phyloP scores from a whole-genome alignment of 768 basidiomycete species.

The Leccinum subgranulosum region DNA sequence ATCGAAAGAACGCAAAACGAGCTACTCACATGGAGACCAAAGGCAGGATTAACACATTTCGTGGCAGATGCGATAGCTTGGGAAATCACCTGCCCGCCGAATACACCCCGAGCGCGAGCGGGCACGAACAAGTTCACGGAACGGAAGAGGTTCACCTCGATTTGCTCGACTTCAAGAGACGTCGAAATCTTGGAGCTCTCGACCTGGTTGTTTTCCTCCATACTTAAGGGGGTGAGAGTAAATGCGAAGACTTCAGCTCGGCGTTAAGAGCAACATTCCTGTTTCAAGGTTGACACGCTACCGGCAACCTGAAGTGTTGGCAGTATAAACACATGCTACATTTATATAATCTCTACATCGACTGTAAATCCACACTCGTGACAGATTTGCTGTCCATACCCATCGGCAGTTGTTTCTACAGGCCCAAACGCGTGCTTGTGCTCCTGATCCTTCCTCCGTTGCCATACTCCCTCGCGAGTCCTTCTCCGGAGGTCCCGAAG shows the following conservation, averaged over 20 bases:
- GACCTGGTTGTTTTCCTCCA: constrained; percentile 46
- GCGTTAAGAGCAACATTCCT: background rate
- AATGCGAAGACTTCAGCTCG: background rate
- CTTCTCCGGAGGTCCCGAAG: constrained; percentile 78
- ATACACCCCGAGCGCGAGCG: constrained; percentile 63
- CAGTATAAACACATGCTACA: background rate
- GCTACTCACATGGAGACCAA: constrained; percentile 65
- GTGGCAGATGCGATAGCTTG: constrained; percentile 83
- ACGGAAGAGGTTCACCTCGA: constrained; percentile 75
- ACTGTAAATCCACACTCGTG: constrained; percentile 89
- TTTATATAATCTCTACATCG: constrained; percentile 78
- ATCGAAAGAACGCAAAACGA: background rate
- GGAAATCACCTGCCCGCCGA: constrained; percentile 88
- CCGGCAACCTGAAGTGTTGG: background rate
- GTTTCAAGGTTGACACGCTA: background rate
- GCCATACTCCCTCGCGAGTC: constrained; percentile 89
- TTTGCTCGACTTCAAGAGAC: constrained; percentile 72
- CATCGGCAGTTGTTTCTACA: constrained; percentile 51
- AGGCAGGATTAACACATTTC: constrained; percentile 62
- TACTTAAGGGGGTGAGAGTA: background rate
- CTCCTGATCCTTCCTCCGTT: constrained; percentile 79
- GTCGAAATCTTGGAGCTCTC: constrained; percentile 69
- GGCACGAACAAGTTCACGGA: constrained; percentile 74
- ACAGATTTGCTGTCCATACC: constrained; percentile 70
- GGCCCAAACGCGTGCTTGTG: constrained; percentile 83